These are phyloP conservation scores for Phytophthora pini DNA, from an alignment of 352 stramenopile genomes.

Conservation along the genomic window DNA sequence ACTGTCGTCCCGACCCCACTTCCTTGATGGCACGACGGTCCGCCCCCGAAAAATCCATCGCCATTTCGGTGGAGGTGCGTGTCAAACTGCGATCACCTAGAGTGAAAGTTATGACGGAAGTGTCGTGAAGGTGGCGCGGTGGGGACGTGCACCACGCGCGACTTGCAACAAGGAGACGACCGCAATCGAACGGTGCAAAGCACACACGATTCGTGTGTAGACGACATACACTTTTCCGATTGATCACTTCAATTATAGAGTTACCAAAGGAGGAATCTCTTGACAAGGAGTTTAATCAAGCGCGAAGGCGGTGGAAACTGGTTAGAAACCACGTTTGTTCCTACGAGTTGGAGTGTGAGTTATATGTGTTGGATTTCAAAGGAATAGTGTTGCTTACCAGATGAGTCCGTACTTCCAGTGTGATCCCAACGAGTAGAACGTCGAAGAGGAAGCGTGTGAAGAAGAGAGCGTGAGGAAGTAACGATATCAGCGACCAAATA, in stretches of 20 bases:
- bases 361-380: too few relatives aligned
- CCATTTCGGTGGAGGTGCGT: slow-evolving; percentile 25
- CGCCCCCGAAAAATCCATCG: slow-evolving; percentile 25
- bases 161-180: slow-evolving; percentile 28
- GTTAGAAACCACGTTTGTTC: slow-evolving; percentile 67
- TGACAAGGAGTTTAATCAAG: slow-evolving; percentile 5
- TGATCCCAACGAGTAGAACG: slow-evolving; percentile 48
- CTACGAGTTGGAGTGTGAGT: slow-evolving; percentile 26
- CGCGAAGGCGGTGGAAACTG: slow-evolving; percentile 64
- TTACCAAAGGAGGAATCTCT: background rate
- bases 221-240: slow-evolving; percentile 25
- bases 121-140: slow-evolving; percentile 6
- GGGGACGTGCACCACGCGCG: slow-evolving; percentile 1
- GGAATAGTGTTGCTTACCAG: slow-evolving; percentile 37
- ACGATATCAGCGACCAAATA: slow-evolving; percentile 45
- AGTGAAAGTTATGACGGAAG: background rate
- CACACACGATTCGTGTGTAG: slow-evolving; percentile 10
- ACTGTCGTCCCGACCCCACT: background rate
- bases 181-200: slow-evolving; percentile 33
- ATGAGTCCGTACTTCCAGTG: slow-evolving; percentile 46
- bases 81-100: background rate
- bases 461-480: slow-evolving; percentile 69
- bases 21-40: slow-evolving; percentile 3
- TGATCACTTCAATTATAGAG: too few relatives aligned
- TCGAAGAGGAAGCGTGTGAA: slow-evolving; percentile 66